Evolutionary conservation across 1,284 basidiomycete species (phyloP), one percentile per base, ranked within the genome.

Genomic region (Naganishia albida): DNA sequence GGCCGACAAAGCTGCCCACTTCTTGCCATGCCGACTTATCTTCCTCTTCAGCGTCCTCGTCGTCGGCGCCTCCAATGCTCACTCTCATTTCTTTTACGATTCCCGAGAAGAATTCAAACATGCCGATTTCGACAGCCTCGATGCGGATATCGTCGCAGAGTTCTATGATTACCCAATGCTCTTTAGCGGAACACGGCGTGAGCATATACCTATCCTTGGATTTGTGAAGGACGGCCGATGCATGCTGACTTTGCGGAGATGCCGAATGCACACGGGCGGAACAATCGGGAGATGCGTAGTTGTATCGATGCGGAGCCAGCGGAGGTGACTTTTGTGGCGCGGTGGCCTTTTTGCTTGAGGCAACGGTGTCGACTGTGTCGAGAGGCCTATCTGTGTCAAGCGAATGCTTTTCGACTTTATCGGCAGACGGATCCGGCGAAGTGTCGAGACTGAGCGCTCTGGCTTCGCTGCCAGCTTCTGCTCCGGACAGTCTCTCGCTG

Each of bases 141-240:
- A 98, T 92, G 53, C 90, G 83, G 71, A 99, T 93, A 76, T 98
- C 95, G 71, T 98, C 94, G 80, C 96, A 99, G 7, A 98, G 86
- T 79, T 99, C 96, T 49, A 98, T 88, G 30, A 97, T 87, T 23
- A 98, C 89, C 78, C 88, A 97, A 73, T 96, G 91, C 34, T 83
- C 81, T 67, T 74, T 70, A 4, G 83, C 81, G 28, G 85, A 84
- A 74, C 96, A 99, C 0, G 95, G 95, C 62, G 90, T 93, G 69
- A 98, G 88, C 95, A 99, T 96, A 82, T 99, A 99, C 69, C 88
- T 82, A 78, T 99, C 95, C 76, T 89, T 89, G 80, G 93, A 94
- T 59, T 88, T 89, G 56, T 89, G 89, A 2, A 99, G 83, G 64
- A 99, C 90, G 0, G 89, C 85, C 0, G 87, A 86, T 0, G 92